phyloP scores from a whole-genome alignment of 805 yeast genomes.

The Tetrapisispora arboricola region DNA sequence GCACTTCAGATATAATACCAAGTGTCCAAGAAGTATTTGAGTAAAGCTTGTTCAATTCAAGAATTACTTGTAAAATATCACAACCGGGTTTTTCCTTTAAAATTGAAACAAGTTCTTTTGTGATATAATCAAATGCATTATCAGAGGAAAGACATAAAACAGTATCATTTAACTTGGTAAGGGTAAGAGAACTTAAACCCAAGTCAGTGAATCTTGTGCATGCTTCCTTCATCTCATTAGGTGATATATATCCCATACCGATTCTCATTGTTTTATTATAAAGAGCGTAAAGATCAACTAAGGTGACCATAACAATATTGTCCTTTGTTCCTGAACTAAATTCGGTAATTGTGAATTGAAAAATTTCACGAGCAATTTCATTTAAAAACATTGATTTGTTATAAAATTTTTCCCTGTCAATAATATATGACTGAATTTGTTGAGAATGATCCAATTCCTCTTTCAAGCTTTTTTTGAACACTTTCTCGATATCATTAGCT shows the following conservation, averaged over 20 bases:
- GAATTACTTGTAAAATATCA: constrained; percentile 20
- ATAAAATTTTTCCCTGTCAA: constrained; percentile 29
- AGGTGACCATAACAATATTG: constrained; percentile 47
- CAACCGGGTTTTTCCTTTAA: constrained; percentile 22
- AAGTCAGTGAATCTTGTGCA: constrained; percentile 46
- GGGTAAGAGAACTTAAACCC: constrained; percentile 37
- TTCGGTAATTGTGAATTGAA: constrained; percentile 47
- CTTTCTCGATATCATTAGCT: constrained; percentile 57
- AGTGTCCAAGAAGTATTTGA: constrained; percentile 50
- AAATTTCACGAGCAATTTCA: constrained; percentile 70
- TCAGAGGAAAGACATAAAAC: constrained; percentile 27
- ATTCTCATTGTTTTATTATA: constrained; percentile 58
- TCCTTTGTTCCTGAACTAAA: constrained; percentile 24
- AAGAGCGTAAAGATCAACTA: constrained; percentile 52
- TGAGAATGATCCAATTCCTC: constrained; percentile 3
- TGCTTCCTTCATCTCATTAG: constrained; percentile 56
- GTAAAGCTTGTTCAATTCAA: constrained; percentile 17
- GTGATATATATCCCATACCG: constrained; percentile 57
- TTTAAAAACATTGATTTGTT: constrained; percentile 38
- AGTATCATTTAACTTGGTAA: constrained; percentile 30
- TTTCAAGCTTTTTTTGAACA: constrained; percentile 34
- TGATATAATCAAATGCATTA: constrained; percentile 24
- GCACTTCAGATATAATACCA: constrained; percentile 53
- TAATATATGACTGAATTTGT: constrained; percentile 16
- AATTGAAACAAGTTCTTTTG: constrained; percentile 19